These are phyloP conservation scores for Sonneratia caseolaris DNA, from an alignment of 345 rosid species.

Conservation along the genomic window DNA sequence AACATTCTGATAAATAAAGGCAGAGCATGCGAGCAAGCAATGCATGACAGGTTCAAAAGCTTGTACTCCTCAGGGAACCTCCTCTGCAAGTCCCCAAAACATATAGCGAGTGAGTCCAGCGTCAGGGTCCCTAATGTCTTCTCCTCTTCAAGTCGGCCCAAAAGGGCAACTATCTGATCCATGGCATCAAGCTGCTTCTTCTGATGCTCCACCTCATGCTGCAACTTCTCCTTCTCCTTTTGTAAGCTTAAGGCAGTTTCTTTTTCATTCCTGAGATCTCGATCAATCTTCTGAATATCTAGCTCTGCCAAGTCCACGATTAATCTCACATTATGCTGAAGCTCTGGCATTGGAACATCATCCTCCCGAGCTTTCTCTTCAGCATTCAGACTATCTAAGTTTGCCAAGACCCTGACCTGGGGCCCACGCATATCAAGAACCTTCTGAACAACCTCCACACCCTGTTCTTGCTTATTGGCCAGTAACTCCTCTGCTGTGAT, in stretches of 20 bases:
- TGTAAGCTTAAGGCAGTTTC: slow-evolving; percentile 79
- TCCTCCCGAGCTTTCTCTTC: slow-evolving; percentile 78
- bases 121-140: slow-evolving; percentile 50
- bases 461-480: slow-evolving; percentile 69
- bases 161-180: slow-evolving; percentile 41
- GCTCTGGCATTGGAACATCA: slow-evolving; percentile 90
- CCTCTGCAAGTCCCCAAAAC: slow-evolving; percentile 42
- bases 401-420: slow-evolving; percentile 71
- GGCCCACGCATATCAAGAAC: slow-evolving; percentile 96
- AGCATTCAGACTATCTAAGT: slow-evolving; percentile 81
- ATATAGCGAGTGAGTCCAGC: slow-evolving; percentile 44
- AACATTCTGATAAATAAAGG: slow-evolving; percentile 75
- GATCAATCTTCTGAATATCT: slow-evolving; percentile 80
- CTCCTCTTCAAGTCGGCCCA: slow-evolving; percentile 46
- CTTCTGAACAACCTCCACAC: slow-evolving; percentile 70
- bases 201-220: slow-evolving; percentile 38
- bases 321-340: slow-evolving; percentile 71
- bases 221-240: slow-evolving; percentile 68
- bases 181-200: slow-evolving; percentile 48
- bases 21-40: slow-evolving; percentile 67
- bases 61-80: slow-evolving; percentile 60
- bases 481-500: slow-evolving; percentile 62
- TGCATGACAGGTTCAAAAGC: slow-evolving; percentile 61
- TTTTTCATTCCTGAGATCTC: slow-evolving; percentile 71
- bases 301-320: slow-evolving; percentile 74